Evolutionary conservation across 257 asterid species (phyloP).

Genomic region (Lavandula angustifolia): DNA sequence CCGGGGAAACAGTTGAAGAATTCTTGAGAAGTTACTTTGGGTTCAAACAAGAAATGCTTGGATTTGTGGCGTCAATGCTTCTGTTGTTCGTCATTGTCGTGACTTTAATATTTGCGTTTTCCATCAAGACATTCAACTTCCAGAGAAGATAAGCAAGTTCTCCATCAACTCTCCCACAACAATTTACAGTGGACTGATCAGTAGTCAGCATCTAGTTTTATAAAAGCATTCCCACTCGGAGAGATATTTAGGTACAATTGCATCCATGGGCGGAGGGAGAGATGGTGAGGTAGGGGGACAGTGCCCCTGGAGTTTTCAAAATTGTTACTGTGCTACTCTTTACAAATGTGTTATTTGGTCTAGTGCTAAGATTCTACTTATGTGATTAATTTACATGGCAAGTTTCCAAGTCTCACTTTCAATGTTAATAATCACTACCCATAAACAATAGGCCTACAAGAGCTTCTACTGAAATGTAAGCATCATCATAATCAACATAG

Average conservation of each 20-base stretch:
- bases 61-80: slow-evolving; percentile 36
- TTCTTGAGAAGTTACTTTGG: slow-evolving; percentile 40
- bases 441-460: too few relatives aligned
- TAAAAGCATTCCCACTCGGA: background rate
- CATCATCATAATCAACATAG: background rate
- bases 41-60: slow-evolving; percentile 35
- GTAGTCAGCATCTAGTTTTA: slow-evolving; percentile 4
- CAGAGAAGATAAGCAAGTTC: slow-evolving; percentile 39
- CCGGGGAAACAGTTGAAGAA: slow-evolving; percentile 26
- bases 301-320: too few relatives aligned
- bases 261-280: too few relatives aligned
- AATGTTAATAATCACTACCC: too few relatives aligned
- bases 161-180: background rate
- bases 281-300: too few relatives aligned
- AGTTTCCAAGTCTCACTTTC: too few relatives aligned
- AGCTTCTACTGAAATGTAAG: too few relatives aligned
- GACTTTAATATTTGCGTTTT: slow-evolving; percentile 37
- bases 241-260: background rate
- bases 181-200: background rate
- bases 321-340: too few relatives aligned
- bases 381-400: too few relatives aligned
- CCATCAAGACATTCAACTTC: slow-evolving; percentile 47
- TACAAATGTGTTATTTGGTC: too few relatives aligned
- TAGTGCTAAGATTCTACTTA: too few relatives aligned
- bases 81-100: slow-evolving; percentile 33